Evolutionary conservation across 2,329 filamentous ascomycete species (phyloP).

Genomic region (Botryotinia calthae): DNA sequence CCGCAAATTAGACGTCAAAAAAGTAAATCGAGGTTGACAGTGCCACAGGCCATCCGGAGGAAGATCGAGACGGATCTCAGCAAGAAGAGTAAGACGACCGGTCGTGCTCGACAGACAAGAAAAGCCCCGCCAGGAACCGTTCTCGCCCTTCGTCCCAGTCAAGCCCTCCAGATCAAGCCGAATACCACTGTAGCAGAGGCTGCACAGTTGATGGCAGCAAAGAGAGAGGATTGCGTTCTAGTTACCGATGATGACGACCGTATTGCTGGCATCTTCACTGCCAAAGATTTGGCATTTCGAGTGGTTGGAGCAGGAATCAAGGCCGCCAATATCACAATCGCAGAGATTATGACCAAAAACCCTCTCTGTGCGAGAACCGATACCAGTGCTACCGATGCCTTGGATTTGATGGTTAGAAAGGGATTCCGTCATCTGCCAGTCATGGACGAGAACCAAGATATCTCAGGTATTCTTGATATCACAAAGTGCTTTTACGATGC

Average conservation of each 20-base stretch:
- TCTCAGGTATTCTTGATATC: slow-evolving; percentile 95
- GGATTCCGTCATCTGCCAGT: slow-evolving; percentile 96
- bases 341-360: slow-evolving; percentile 99
- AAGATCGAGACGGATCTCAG: slow-evolving; percentile 97
- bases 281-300: slow-evolving; percentile 96
- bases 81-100: slow-evolving; percentile 87
- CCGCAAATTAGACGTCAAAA: slow-evolving; percentile 21
- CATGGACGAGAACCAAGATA: slow-evolving; percentile 99
- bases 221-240: slow-evolving; percentile 95
- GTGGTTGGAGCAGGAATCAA: slow-evolving; percentile 91
- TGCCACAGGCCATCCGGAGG: slow-evolving; percentile 78
- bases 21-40: slow-evolving; percentile 17
- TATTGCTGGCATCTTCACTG: slow-evolving; percentile 98
- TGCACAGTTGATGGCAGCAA: slow-evolving; percentile 97
- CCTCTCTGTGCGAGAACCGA: slow-evolving; percentile 95
- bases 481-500: slow-evolving; percentile 99
- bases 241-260: slow-evolving; percentile 97
- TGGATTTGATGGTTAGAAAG: slow-evolving; percentile 97
- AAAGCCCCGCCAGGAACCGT: slow-evolving; percentile 97
- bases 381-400: slow-evolving; percentile 93
- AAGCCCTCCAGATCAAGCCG: slow-evolving; percentile 96
- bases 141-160: slow-evolving; percentile 90
- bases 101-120: slow-evolving; percentile 77
- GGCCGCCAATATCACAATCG: slow-evolving; percentile 85
- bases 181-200: slow-evolving; percentile 91